Conservation (phyloP, 495 filamentous ascomycete species). For the Astrothelium macrocarpum region DNA sequence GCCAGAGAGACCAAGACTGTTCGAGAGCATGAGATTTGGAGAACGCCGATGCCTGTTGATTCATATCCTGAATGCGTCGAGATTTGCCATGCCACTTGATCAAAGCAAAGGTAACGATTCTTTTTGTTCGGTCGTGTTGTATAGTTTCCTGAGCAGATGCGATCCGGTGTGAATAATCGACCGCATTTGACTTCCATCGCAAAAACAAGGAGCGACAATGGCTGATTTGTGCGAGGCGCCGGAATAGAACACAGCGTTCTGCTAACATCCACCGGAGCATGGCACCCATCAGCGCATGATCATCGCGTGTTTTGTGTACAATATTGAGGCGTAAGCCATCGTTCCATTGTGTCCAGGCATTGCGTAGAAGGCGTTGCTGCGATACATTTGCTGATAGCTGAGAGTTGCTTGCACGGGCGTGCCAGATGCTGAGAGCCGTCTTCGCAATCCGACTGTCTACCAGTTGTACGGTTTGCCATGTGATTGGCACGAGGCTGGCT, state of each 20-base stretch:
- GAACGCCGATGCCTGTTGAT: conserved; percentile 42
- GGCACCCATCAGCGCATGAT: conserved; percentile 47
- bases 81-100: conserved; percentile 5
- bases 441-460: conserved; percentile 42
- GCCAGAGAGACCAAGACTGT: conserved; percentile 41
- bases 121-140: conserved; percentile 13
- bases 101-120: conserved; percentile 12
- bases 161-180: conserved; percentile 8
- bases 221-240: conserved; percentile 43
- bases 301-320: conserved; percentile 45
- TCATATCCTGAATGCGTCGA: neutral
- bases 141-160: conserved; percentile 19
- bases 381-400: conserved; percentile 49
- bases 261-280: conserved; percentile 58
- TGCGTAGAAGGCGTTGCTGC: conserved; percentile 43
- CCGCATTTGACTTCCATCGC: conserved; percentile 24
- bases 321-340: conserved; percentile 50
- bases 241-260: conserved; percentile 44
- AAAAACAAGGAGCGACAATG: conserved; percentile 35
- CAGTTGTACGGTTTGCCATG: conserved; percentile 34
- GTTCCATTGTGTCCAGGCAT: conserved; percentile 57
- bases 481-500: conserved; percentile 38
- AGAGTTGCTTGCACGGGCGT: conserved; percentile 38
- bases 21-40: conserved; percentile 42
- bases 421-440: conserved; percentile 44